These are phyloP conservation scores for Trypanosoma scelopori DNA, from an alignment of 208 protist species.

Conservation along the genomic window DNA sequence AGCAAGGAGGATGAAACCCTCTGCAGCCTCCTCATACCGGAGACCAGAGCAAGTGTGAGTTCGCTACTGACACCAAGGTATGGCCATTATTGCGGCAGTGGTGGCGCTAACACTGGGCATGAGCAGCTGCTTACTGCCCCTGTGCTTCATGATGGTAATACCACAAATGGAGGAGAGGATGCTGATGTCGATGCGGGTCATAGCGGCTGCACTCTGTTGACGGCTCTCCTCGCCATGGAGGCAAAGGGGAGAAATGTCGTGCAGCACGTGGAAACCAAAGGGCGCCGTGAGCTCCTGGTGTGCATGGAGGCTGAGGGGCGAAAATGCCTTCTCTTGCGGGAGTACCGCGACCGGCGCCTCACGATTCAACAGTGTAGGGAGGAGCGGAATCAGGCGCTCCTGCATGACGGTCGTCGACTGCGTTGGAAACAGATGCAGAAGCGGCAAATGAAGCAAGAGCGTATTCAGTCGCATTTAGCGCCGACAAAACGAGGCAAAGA, in stretches of 20 bases:
- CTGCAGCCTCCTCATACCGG: too few relatives aligned
- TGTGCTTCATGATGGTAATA: too few relatives aligned
- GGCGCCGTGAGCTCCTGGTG: background rate
- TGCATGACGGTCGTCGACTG: conserved; percentile 6
- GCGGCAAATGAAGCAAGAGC: background rate
- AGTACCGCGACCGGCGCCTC: conserved; percentile 15
- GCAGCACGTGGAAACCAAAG: background rate
- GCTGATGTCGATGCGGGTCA: too few relatives aligned
- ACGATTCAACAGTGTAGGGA: background rate
- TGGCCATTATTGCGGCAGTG: too few relatives aligned
- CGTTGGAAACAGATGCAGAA: background rate
- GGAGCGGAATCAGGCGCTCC: background rate
- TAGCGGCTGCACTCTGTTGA: background rate
- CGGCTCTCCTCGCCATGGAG: conserved; percentile 5
- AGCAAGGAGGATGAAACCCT: background rate
- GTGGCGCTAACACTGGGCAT: too few relatives aligned
- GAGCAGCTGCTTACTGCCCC: too few relatives aligned
- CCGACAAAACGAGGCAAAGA: too few relatives aligned
- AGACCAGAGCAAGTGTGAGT: too few relatives aligned
- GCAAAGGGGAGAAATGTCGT: conserved; percentile 4
- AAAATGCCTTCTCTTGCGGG: conserved; percentile 8
- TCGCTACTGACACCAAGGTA: too few relatives aligned
- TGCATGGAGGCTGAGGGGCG: conserved; percentile 1
- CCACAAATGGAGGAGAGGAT: too few relatives aligned
- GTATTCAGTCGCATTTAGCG: background rate